Evolutionary conservation across 805 yeast species (phyloP), one percentile per base, ranked within the genome.

Genomic region (Saccharomycopsis amapae): DNA sequence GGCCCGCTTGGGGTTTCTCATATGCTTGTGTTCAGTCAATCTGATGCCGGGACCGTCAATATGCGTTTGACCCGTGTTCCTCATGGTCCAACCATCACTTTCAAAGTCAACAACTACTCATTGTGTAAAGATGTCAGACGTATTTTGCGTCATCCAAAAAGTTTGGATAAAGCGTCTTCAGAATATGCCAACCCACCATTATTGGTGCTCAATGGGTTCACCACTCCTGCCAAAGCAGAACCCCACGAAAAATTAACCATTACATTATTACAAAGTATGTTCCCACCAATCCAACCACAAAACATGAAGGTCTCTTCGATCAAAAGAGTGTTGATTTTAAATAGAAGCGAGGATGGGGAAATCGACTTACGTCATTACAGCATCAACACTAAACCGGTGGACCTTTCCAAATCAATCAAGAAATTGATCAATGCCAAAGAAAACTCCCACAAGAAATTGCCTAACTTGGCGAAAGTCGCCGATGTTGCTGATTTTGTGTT

Each of bases 1-100:
- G 97, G 97, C 4, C 97, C 97, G 12, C 69, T 93, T 37, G 95
- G 95, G 23, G 96, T 93, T 19, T 74, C 90, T 5, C 96, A 90
- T 64, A 65, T 93, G 58, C 78, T 93, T 65, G 69, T 90, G 18
- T 89, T 93, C 68, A 81, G 87, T 51, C 96, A 88, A 61, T 82
- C 79, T 55, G 73, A 72, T 35, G 67, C 82, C 1, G 97, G 96
- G 5, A 80, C 79, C 46, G 81, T 93, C 3, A 82, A 90, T 42
- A 68, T 93, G 52, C 76, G 97, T 58, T 64, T 93, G 38, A 88
- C 90, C 1, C 78, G 85, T 58, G 78, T 89, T 70, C 96, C 97
- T 28, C 74, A 88, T 50, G 99, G 99, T 5, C 99, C 99, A 24
- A 88, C 96, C 10, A 67, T 88, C 33, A 83, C 89, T 49, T 93